Evolutionary conservation across 169 alveolate genomes (phyloP).

Genomic region (Eimeria maxima): DNA sequence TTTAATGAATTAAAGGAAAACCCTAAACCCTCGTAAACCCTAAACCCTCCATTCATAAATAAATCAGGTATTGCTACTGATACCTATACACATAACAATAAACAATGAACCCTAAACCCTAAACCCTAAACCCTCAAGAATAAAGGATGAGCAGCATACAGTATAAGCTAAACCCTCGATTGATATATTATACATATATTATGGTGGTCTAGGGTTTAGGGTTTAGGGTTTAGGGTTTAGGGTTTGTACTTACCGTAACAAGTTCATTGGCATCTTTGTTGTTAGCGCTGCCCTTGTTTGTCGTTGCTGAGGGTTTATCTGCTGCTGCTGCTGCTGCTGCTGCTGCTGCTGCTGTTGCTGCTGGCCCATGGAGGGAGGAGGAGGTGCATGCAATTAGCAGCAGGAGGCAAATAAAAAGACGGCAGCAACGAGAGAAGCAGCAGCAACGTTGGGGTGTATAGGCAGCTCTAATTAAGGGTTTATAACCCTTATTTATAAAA

Average conservation of each 20-base stretch:
- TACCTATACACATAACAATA: neutral
- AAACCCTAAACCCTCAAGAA: neutral
- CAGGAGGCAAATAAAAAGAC: neutral
- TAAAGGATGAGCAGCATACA: neutral
- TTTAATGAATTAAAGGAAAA: neutral
- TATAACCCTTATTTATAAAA: neutral
- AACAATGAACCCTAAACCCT: slow-evolving; percentile 6
- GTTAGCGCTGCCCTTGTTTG: neutral
- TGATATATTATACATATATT: neutral
- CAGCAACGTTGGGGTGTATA: no score
- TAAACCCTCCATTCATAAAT: neutral
- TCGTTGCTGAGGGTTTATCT: neutral
- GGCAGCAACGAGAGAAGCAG: neutral
- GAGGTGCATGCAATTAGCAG: neutral
- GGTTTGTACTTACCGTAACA: neutral
- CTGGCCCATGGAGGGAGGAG: neutral
- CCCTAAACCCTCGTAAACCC: neutral
- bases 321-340: neutral
- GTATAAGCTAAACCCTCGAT: neutral
- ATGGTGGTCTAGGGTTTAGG: neutral
- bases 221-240: slow-evolving; percentile 47
- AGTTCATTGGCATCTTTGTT: no score
- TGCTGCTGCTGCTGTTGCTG: neutral
- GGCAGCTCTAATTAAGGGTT: neutral
- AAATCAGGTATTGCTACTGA: neutral